Conservation (phyloP, 306 rosid genomes). For the Elaeagnus macrophylla region DNA sequence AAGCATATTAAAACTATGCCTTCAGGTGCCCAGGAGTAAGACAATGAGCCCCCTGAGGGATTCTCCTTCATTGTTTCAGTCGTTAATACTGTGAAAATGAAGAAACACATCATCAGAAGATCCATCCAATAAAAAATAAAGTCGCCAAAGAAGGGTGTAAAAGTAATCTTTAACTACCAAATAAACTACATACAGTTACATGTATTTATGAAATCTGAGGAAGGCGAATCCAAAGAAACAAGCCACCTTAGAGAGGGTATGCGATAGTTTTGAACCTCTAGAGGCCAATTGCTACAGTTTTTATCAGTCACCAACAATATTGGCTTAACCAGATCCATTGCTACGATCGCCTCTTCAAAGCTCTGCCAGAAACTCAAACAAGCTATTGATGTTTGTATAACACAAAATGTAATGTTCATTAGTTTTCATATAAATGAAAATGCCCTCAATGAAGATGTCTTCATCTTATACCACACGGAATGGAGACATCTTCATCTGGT, state of each 20-base stretch:
- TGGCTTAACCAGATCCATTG: slow-evolving; percentile 57
- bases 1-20: slow-evolving; percentile 65
- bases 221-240: slow-evolving; percentile 46
- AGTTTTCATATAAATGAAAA: too few species aligned
- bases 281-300: slow-evolving; percentile 50
- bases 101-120: not conserved
- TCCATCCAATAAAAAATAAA: not conserved
- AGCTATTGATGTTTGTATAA: not conserved
- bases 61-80: slow-evolving; percentile 47
- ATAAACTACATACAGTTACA: slow-evolving; percentile 35
- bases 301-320: slow-evolving; percentile 62
- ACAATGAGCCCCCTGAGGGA: slow-evolving; percentile 20
- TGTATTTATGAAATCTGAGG: slow-evolving; percentile 20
- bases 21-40: slow-evolving; percentile 59
- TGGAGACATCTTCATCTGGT: too few species aligned
- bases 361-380: slow-evolving; percentile 29
- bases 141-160: not conserved
- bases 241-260: slow-evolving; percentile 56
- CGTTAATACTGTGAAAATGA: slow-evolving; percentile 35
- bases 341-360: slow-evolving; percentile 62
- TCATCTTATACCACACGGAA: too few species aligned
- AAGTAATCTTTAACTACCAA: not conserved
- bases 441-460: too few species aligned
- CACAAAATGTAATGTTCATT: too few species aligned
- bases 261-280: slow-evolving; percentile 34